Base-by-base conservation (phyloP, 2,329 filamentous ascomycete species). In the Epichloe brachyelytri region DNA sequence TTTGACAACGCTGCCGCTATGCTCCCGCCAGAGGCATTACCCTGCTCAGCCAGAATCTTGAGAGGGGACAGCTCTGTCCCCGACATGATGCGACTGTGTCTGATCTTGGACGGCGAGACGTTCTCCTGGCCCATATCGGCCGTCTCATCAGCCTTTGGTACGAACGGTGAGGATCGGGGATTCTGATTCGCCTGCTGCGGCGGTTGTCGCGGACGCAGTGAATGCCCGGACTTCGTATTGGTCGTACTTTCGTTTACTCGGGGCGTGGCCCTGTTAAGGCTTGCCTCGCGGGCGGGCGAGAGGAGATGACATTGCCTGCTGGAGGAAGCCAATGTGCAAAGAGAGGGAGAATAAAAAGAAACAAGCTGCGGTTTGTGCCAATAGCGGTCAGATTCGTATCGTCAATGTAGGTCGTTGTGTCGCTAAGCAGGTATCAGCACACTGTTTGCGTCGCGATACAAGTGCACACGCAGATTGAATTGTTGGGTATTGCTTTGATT, bases 51-150 rank as follows among this genome's bases (percentile, higher is more conserved):
- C 37, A 81, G 67, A 46, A 81, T 77, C 66, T 77, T 78, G 37
- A 81, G 68, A 39, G 78, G 78, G 48, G 78, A 78, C 34, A 80
- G 71, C 57, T 77, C 77, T 52, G 66, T 72, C 51, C 78, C 77
- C 36, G 78, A 79, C 49, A 80, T 65, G 56, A 81, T 73, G 55
- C 78, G 73, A 20, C 76, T 79, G 53, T 75, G 71, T 46, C 75
- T 72, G 56, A 65, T 62, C 58, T 76, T 76, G 46, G 67, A 66
- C 11, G 73, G 70, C 41, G 71, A 71, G 38, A 67, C 55, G 62
- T 78, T 73, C 61, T 77, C 71, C 58, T 76, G 69, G 54, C 69
- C 68, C 36, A 58, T 53, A 26, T 53, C 53, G 8, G 50, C 50
- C 14, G 57, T 63, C 40, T 70, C 68, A 56, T 61, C 64, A 51